Evolutionary conservation across 2,329 filamentous ascomycete species (phyloP), one percentile per base, ranked within the genome.

Genomic region (Pseudopyrenochaeta lycopersici): DNA sequence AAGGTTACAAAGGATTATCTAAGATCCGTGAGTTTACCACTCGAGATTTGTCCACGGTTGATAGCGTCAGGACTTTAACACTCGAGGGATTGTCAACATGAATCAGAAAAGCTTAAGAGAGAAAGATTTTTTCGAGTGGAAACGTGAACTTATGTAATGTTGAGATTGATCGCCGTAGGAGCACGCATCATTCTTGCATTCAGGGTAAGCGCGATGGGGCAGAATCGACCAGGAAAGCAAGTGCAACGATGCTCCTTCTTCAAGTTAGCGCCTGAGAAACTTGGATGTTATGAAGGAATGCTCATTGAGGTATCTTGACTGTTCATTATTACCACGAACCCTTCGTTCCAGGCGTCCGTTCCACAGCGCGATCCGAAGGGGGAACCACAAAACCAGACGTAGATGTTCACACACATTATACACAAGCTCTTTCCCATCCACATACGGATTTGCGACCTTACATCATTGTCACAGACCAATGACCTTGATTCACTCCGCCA

Each of bases 271-370:
- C 23, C 12, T 3, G 23, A 42, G 23, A 30, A 30, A 7, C 2
- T 12, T 4, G n/a, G 15, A 42, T 5, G 17, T 41, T 39, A 35
- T 43, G 30, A 46, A 46, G 27, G 45, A 45, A 49, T 58, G 54
- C 58, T 61, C 56, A 56, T 65, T 63, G 47, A 56, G 54, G 52
- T 60, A 64, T 60, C 59, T 63, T 63, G 63, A 62, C 61, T 66
- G 61, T 63, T 60, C 56, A 68, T 63, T 67, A 71, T 70, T 70
- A 68, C 60, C 52, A 66, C 62, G 63, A 64, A 68, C 58, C 59
- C 66, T 63, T 63, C 49, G 52, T 60, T 54, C 56, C 56, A 68
- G 60, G 60, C 54, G 52, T 65, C 58, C 64, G 63, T 61, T 66
- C 67, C 54, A 66, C 58, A 58, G 52, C 55, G 58, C 58, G 45